phyloP scores from a whole-genome alignment of 306 rosid species.

The Quercus aquifolioides region DNA sequence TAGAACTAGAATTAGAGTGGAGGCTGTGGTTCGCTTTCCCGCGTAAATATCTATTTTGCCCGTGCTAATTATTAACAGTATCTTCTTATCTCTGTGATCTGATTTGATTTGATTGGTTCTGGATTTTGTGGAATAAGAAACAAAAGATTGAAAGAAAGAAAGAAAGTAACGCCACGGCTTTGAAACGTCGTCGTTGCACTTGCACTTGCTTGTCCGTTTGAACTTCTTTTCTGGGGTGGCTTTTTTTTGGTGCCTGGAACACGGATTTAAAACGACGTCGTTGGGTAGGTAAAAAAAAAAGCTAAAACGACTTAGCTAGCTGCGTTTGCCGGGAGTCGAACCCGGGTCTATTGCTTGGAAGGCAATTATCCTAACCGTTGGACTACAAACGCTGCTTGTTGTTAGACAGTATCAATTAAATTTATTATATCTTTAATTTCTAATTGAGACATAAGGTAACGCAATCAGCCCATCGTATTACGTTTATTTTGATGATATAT shows the following conservation, averaged over 20 bases:
- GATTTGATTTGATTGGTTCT: neutral
- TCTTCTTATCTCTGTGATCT: neutral
- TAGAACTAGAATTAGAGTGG: neutral
- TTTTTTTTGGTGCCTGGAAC: no score
- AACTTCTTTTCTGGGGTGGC: no score
- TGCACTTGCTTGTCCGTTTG: no score
- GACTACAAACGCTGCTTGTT: slow-evolving; percentile 47
- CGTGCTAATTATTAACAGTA: neutral
- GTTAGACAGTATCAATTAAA: rapidly evolving
- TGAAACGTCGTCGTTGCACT: slow-evolving; percentile 10
- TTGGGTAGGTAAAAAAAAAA: neutral
- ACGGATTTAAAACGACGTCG: neutral
- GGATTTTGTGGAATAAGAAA: no score
- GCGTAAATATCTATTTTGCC: slow-evolving; percentile 18
- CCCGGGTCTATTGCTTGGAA: slow-evolving; percentile 70
- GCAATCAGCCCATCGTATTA: no score
- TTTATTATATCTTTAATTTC: no score
- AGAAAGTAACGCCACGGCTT: no score
- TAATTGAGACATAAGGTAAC: no score
- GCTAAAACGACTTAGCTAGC: no score
- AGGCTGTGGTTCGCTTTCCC: slow-evolving; percentile 26
- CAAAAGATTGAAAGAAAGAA: neutral
- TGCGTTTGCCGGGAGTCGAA: slow-evolving; percentile 63
- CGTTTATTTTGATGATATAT: no score
- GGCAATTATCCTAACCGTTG: slow-evolving; percentile 69